These are phyloP conservation scores for Magnusiomyces paraingens DNA, from an alignment of 1,139 yeast species.

Conservation along the genomic window DNA sequence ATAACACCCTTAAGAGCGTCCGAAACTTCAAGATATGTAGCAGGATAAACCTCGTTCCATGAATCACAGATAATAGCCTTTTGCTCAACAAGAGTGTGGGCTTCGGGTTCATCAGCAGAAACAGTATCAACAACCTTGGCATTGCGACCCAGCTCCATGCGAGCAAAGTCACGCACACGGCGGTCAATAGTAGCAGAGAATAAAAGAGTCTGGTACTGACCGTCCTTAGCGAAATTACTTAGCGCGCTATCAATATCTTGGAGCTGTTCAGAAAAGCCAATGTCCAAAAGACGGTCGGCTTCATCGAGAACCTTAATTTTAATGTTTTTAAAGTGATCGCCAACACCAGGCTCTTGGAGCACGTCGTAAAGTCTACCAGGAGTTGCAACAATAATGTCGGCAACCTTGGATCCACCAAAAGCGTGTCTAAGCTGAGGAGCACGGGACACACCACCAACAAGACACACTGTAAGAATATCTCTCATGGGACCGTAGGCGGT, in stretches of 20 bases:
- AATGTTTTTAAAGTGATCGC: conserved; percentile 47
- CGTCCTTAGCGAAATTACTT: conserved; percentile 32
- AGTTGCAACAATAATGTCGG: conserved; percentile 71
- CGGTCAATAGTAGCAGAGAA: conserved; percentile 86
- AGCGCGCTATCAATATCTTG: conserved; percentile 47
- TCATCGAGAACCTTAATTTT: conserved; percentile 75
- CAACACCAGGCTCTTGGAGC: conserved; percentile 38
- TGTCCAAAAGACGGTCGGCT: conserved; percentile 76
- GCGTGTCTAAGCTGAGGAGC: conserved; percentile 35
- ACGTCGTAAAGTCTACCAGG: conserved; percentile 82
- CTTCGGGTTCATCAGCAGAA: conserved; percentile 65
- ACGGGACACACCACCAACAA: conserved; percentile 49
- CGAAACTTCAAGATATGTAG: conserved; percentile 29
- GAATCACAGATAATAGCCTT: conserved; percentile 45
- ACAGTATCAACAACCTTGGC: conserved; percentile 73
- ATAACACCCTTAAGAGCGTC: conserved; percentile 24
- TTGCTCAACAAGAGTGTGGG: conserved; percentile 72
- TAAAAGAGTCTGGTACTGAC: conserved; percentile 53
- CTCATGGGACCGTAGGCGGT: conserved; percentile 34
- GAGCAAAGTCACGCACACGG: conserved; percentile 60
- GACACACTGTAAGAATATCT: conserved; percentile 33
- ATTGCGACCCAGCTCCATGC: conserved; percentile 53
- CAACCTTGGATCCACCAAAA: conserved; percentile 25
- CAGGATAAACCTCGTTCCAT: conserved; percentile 34
- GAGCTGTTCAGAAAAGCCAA: conserved; percentile 65